phyloP scores from a whole-genome alignment of 192 early-diverging fungal species.

The Diversispora eburnea region DNA sequence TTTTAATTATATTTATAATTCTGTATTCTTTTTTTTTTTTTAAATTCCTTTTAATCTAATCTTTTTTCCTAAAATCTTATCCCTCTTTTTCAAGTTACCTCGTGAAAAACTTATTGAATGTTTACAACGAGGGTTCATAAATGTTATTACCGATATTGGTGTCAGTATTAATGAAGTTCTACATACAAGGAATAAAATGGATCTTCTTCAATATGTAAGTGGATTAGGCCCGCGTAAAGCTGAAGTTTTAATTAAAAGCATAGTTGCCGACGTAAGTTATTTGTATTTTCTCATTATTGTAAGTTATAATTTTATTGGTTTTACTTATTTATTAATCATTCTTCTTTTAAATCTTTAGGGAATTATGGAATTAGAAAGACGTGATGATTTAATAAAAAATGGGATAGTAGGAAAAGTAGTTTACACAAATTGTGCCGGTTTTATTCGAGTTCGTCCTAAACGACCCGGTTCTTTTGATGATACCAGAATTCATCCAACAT shows the following conservation, averaged over 20 bases:
- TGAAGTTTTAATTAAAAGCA: constrained; percentile 47
- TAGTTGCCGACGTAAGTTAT: background rate
- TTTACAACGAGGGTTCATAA: constrained; percentile 84
- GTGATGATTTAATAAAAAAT: background rate
- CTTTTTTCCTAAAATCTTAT: too few species aligned
- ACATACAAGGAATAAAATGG: constrained; percentile 58
- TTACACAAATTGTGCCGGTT: constrained; percentile 92
- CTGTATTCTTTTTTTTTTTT: background rate
- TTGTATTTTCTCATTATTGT: background rate
- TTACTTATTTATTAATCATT: too few species aligned
- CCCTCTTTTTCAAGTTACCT: constrained; percentile 38
- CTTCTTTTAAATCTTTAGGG: background rate
- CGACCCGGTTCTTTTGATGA: constrained; percentile 79
- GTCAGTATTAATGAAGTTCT: constrained; percentile 87
- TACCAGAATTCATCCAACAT: constrained; percentile 92
- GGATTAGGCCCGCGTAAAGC: constrained; percentile 95
- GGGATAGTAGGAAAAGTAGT: constrained; percentile 28
- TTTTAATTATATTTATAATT: background rate
- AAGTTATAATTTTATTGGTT: too few species aligned
- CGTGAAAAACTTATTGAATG: constrained; percentile 62
- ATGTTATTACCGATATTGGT: constrained; percentile 78
- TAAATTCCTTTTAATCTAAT: too few species aligned
- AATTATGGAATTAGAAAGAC: background rate
- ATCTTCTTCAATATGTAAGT: constrained; percentile 82
- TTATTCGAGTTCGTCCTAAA: constrained; percentile 64